phyloP scores from a whole-genome alignment of 371 early-diverging fungal genomes.

The Mucor indicus region DNA sequence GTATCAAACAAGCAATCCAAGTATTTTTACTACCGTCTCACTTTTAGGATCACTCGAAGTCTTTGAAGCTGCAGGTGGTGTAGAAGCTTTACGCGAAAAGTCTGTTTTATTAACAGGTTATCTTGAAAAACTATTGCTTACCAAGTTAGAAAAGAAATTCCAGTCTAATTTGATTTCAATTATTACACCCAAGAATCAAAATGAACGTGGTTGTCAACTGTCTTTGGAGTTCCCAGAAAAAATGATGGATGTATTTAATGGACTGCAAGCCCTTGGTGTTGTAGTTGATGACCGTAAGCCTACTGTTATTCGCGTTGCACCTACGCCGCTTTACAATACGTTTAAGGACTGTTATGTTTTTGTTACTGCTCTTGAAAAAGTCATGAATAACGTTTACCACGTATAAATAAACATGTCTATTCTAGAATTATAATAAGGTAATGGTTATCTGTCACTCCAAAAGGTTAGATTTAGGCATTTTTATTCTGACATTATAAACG shows the following conservation, averaged over 20 bases:
- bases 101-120: conserved; percentile 73
- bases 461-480: no score
- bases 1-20: conserved; percentile 90
- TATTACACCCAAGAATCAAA: conserved; percentile 78
- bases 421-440: no score
- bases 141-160: conserved; percentile 28
- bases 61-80: conserved; percentile 68
- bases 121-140: conserved; percentile 62
- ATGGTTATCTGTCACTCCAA: no score
- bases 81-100: conserved; percentile 69
- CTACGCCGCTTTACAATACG: conserved; percentile 86
- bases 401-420: no score
- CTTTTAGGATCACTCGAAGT: conserved; percentile 79
- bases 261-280: conserved; percentile 66
- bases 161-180: conserved; percentile 53
- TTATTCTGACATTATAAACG: no score
- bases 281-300: conserved; percentile 91
- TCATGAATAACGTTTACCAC: conserved; percentile 39
- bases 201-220: conserved; percentile 86
- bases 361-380: conserved; percentile 44
- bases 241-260: conserved; percentile 58
- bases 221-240: conserved; percentile 65
- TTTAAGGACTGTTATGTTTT: conserved; percentile 73
- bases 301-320: conserved; percentile 90
- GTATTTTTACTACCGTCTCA: conserved; percentile 67